Evolutionary conservation across 495 filamentous ascomycete genomes (phyloP), one percentile per base, ranked within the genome.

Genomic region (Aspergillus olivimuriae): DNA sequence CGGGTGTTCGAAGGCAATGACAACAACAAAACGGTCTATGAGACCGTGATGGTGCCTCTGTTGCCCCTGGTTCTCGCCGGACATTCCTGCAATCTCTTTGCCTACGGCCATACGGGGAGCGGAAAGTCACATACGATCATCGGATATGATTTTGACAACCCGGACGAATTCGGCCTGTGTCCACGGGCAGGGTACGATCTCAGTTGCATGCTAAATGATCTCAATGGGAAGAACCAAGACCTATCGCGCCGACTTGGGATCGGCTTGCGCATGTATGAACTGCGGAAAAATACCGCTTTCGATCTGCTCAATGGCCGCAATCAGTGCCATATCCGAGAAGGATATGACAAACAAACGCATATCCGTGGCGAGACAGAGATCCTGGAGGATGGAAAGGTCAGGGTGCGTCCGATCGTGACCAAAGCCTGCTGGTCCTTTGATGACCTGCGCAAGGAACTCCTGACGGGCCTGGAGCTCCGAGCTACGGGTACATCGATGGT

Each of bases 371-470:
- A 58, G 23, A 61, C 55, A 0, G 58, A 61, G 32, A 32, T 54
- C 7, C 39, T 61, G 2, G 45, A 52, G 2, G 46, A 51, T 7
- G 58, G 55, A 8, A 51, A 48, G 34, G 58, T 58, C 3, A 36
- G 55, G 2, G 55, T 62, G 8, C 50, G 51, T 0, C 55, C 58
- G 2, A 51, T 56, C 12, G 22, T 30, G 10, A 49, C 48, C 9
- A 54, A 41, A 18, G 32, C 53, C 7, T 62, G 56, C 34, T 62
- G 59, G 56, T 48, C 23, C 3, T 53, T 59, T n/a, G 53, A 55
- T 15, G 43, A 52, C 0, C 21, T 62, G 2, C 43, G 31, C 0
- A 8, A 6, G 28, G 45, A 47, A 31, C 37, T 62, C 1, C 37
- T 44, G 8, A 6, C 16, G 4, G 59, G 48, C 1, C 28, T 57